Base-by-base conservation (phyloP, 345 rosid species). In the Psidium friedrichsthalianum region DNA sequence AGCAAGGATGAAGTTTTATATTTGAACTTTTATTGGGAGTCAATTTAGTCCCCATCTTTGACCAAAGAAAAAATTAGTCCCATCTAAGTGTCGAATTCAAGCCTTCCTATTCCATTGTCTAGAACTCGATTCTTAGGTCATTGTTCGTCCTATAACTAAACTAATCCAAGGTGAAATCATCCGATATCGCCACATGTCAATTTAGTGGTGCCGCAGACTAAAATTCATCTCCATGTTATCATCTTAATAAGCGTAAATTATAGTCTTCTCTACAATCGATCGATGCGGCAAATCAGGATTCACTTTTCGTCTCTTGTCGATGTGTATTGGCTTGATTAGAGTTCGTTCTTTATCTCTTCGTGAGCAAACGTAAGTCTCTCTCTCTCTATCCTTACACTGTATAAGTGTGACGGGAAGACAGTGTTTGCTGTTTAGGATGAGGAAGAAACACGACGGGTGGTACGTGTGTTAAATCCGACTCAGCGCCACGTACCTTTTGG, bases 401-500 rank as follows among this genome's bases (percentile, higher is more conserved):
- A 29, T 21, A 16, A 21, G 21, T 47, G 36, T 25, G 55, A 51
- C 10, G 11, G 55, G 83, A 51, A 81, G 5, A 47, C 53, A 49
- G 83, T 81, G 83, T 49, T 44, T 36, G 36, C 36, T 47, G 44
- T 42, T 42, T 42, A 24, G 83, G 83, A 25, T 69, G 83, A 47
- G 36, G 56, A 82, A 53, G 24, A n/a, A 53, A 29, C 32, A 4
- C 52, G 16, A 6, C 5, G 44, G 5, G 42, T 11, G 55, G 47
- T 44, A 6, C 47, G 51, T 3, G 56, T 57, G 11, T 82, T 29
- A 2, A 1, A 27, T 86, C 85, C 84, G 92, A 86, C 51, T 88
- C 89, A 86, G 85, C 58, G 10, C 82, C 89, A 84, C 86, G 87
- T 87, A 83, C 13, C 6, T 36, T 15, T 25, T 1, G 11, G 27